A percentile compares a stretch with the other conserved stretches of the same genome.
Evolutionary conservation across 2,329 filamentous ascomycete species (phyloP).

Genomic region (Fusarium sp.): DNA sequence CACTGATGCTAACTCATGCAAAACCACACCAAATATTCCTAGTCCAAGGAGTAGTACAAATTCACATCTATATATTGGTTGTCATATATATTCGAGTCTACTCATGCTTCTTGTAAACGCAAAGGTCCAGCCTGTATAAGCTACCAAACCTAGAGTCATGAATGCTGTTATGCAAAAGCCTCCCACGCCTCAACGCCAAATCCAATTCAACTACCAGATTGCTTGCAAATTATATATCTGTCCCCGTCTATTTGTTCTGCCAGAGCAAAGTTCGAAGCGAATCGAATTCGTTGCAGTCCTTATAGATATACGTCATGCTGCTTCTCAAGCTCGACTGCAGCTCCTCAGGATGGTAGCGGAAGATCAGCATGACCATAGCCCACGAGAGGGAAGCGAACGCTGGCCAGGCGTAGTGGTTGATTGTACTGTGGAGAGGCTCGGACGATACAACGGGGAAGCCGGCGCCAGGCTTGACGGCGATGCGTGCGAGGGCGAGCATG

Average conservation of each 20-base stretch:
- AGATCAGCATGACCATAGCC: slow-evolving; percentile 95
- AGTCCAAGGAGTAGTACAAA: neutral
- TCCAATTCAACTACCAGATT: slow-evolving; percentile 11
- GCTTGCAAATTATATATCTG: neutral
- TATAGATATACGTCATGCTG: slow-evolving; percentile 98
- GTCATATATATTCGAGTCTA: slow-evolving; percentile 27
- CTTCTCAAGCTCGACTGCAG: slow-evolving; percentile 90
- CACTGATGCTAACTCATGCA: neutral
- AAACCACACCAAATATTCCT: neutral
- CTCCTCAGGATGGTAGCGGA: slow-evolving; percentile 90
- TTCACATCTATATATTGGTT: slow-evolving; percentile 26
- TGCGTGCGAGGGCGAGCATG: slow-evolving; percentile 82
- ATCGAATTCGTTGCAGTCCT: slow-evolving; percentile 90
- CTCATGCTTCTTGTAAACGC: slow-evolving; percentile 25
- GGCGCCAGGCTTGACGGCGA: slow-evolving; percentile 76
- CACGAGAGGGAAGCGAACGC: slow-evolving; percentile 91
- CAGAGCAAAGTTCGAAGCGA: slow-evolving; percentile 84
- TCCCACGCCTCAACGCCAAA: slow-evolving; percentile 40
- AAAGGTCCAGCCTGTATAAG: slow-evolving; percentile 17
- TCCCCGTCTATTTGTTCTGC: slow-evolving; percentile 75
- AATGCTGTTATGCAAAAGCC: slow-evolving; percentile 32
- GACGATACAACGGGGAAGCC: slow-evolving; percentile 64
- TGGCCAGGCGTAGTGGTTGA: slow-evolving; percentile 85
- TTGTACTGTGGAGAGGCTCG: slow-evolving; percentile 60
- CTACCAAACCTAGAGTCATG: slow-evolving; percentile 15